Percentiles rank a stretch among this genome's conserved stretches.
Evolutionary conservation across 352 stramenopile genomes (phyloP).

Genomic region (Pythium scleroteichum): DNA sequence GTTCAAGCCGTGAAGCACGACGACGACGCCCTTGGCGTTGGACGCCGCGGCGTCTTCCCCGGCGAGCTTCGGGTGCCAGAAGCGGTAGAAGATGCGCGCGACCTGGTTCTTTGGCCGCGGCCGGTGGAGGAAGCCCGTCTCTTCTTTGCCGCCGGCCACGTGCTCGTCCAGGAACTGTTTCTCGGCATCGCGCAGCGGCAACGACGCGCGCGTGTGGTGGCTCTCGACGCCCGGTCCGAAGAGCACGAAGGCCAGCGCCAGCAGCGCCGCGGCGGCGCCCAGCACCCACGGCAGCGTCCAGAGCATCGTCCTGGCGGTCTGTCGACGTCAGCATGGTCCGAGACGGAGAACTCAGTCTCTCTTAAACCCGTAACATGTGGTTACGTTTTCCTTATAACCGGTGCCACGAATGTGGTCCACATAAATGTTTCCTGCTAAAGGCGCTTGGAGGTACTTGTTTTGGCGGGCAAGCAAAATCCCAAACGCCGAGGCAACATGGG

Average conservation of each 20-base stretch:
- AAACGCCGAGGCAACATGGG: slow-evolving; percentile 8
- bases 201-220: slow-evolving; percentile 39
- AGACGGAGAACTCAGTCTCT: no score
- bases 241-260: slow-evolving; percentile 33
- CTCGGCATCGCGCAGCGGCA: slow-evolving; percentile 46
- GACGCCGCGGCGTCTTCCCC: slow-evolving; percentile 25
- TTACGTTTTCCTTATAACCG: no score
- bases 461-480: slow-evolving; percentile 2
- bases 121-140: slow-evolving; percentile 48
- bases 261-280: slow-evolving; percentile 23
- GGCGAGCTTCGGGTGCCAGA: slow-evolving; percentile 62
- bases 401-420: slow-evolving; percentile 18
- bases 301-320: slow-evolving; percentile 10
- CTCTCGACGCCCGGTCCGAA: slow-evolving; percentile 64
- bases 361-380: slow-evolving; percentile 9
- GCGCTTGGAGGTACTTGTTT: no score
- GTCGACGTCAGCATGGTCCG: slow-evolving; percentile 4
- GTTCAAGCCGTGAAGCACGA: slow-evolving; percentile 77
- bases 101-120: slow-evolving; percentile 37
- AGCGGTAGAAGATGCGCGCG: slow-evolving; percentile 69
- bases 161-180: slow-evolving; percentile 55
- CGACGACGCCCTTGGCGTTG: slow-evolving; percentile 50
- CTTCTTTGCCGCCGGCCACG: slow-evolving; percentile 46
- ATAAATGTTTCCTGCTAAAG: slow-evolving; percentile 7
- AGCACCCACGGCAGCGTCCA: slow-evolving; percentile 29